These are phyloP conservation scores for Argentina anserina DNA, from an alignment of 306 rosid genomes.

Conservation along the genomic window DNA sequence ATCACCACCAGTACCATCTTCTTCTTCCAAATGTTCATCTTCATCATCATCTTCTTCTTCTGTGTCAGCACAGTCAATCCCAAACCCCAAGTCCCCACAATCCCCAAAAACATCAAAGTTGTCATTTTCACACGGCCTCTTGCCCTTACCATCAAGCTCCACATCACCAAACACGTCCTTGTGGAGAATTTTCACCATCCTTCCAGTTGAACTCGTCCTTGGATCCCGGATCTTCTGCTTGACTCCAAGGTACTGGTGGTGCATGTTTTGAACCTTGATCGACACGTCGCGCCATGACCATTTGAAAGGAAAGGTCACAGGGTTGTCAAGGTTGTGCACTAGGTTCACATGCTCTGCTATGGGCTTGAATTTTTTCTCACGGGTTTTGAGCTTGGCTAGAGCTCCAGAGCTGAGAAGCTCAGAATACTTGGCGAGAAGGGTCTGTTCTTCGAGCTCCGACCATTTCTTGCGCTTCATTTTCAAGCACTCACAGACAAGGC, in stretches of 20 bases:
- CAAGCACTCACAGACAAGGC: background rate
- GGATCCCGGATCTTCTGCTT: constrained; percentile 85
- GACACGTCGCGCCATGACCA: constrained; percentile 99
- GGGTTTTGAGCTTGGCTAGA: constrained; percentile 70
- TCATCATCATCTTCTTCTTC: constrained; percentile 35
- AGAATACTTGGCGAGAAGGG: constrained; percentile 63
- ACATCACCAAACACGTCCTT: constrained; percentile 86
- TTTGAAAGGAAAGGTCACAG: constrained; percentile 64
- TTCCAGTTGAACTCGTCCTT: constrained; percentile 70
- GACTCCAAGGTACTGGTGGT: constrained; percentile 89
- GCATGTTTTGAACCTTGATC: constrained; percentile 96
- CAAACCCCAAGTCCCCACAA: constrained; percentile 29
- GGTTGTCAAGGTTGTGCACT: constrained; percentile 61
- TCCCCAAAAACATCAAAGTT: background rate
- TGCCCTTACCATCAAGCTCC: constrained; percentile 17
- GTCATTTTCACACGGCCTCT: background rate
- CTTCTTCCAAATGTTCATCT: constrained; percentile 25
- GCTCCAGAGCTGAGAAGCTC: constrained; percentile 69
- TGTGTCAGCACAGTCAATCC: constrained; percentile 39
- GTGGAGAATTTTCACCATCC: constrained; percentile 75
- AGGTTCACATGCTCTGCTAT: constrained; percentile 85
- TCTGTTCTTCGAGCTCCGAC: constrained; percentile 87
- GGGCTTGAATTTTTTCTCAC: constrained; percentile 96
- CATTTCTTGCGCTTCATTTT: constrained; percentile 95
- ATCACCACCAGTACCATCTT: background rate